A percentile compares a stretch with the other conserved stretches of the same genome.
Conservation (phyloP, 306 rosid species). For the Arachis hypogaea region DNA sequence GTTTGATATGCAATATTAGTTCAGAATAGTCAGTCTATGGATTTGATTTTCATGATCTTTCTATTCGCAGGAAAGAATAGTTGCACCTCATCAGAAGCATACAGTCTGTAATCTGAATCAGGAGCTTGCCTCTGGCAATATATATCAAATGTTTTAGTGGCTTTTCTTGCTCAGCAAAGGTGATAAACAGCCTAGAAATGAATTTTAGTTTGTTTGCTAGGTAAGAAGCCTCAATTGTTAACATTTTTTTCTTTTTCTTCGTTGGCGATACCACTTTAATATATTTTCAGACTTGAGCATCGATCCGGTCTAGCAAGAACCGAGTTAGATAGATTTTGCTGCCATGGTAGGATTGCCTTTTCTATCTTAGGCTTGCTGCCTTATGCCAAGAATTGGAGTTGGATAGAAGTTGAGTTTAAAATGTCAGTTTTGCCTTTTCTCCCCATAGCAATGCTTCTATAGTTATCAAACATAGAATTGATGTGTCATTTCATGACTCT, state of each 20-base stretch:
- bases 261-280: constrained; percentile 41
- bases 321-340: constrained; percentile 25
- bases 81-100: constrained; percentile 70
- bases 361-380: background rate
- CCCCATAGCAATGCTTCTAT: background rate
- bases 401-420: constrained; percentile 30
- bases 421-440: background rate
- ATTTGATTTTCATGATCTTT: too few relatives aligned
- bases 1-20: too few relatives aligned
- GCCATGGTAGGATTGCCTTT: background rate
- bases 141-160: background rate
- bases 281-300: constrained; percentile 46
- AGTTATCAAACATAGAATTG: too few relatives aligned
- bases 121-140: constrained; percentile 46
- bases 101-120: constrained; percentile 54
- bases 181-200: too few relatives aligned
- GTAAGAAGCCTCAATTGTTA: background rate
- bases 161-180: too few relatives aligned
- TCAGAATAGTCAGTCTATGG: too few relatives aligned
- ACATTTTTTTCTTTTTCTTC: constrained; percentile 23
- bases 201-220: too few relatives aligned
- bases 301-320: constrained; percentile 36
- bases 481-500: too few relatives aligned
- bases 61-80: constrained; percentile 16
- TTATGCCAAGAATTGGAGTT: constrained; percentile 30